A percentile compares a stretch with the other conserved stretches of the same genome.
These are phyloP conservation scores for Daucus carota DNA, from an alignment of 129 eudicot species.

Conservation along the genomic window DNA sequence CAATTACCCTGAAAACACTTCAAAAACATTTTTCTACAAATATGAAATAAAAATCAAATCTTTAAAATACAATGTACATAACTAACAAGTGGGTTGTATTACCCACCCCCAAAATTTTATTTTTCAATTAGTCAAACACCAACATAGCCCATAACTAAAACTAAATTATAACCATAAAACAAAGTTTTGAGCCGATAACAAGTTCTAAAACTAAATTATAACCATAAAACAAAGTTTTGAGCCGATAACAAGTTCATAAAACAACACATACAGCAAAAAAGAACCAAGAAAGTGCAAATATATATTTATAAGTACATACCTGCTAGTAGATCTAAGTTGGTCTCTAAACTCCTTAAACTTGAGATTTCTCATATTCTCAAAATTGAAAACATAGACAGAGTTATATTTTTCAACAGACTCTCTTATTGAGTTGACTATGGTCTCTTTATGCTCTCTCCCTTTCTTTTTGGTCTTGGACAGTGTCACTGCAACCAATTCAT, in stretches of 20 bases:
- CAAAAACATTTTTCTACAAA: background rate
- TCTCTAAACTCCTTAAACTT: conserved; percentile 92
- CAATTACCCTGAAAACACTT: background rate
- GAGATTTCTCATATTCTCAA: conserved; percentile 95
- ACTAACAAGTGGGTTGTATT: background rate
- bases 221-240: background rate
- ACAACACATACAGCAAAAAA: background rate
- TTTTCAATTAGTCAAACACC: background rate
- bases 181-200: background rate
- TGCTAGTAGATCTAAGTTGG: conserved; percentile 70
- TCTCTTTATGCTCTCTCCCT: conserved; percentile 89
- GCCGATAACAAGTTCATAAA: background rate
- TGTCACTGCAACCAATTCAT: conserved; percentile 47
- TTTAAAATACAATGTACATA: background rate
- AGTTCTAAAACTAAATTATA: background rate
- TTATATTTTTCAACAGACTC: conserved; percentile 65
- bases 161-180: background rate
- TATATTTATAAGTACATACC: conserved; percentile 22
- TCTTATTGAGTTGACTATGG: conserved; percentile 59
- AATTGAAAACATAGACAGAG: conserved; percentile 66
- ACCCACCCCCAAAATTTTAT: background rate
- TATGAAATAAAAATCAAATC: background rate
- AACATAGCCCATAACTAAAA: background rate
- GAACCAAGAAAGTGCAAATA: background rate
- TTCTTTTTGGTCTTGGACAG: conserved; percentile 97